phyloP scores from a whole-genome alignment of 176 grass and related monocot genomes.

The Pharus latifolius region DNA sequence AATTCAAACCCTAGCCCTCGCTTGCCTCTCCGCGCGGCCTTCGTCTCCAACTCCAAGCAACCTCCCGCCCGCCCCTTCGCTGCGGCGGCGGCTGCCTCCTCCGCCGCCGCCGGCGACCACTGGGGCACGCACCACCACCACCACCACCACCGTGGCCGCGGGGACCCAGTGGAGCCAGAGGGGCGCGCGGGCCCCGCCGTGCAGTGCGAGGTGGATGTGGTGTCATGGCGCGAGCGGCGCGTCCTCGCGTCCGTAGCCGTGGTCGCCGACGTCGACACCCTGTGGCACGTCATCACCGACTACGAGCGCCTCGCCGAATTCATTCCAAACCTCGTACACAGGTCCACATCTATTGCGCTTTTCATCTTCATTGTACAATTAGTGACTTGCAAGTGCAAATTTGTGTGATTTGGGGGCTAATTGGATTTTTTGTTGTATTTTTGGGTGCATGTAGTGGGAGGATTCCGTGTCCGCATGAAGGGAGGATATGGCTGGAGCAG shows the following conservation, averaged over 20 bases:
- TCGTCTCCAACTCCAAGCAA: conserved; percentile 8
- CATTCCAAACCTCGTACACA: conserved; percentile 89
- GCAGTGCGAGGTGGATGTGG: conserved; percentile 78
- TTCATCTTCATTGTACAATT: background rate
- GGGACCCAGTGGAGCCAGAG: background rate
- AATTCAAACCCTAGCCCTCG: background rate
- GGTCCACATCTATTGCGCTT: conserved; percentile 12
- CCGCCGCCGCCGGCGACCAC: conserved; percentile 33
- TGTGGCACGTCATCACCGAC: conserved; percentile 92
- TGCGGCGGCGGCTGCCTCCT: background rate
- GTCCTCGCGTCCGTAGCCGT: conserved; percentile 53
- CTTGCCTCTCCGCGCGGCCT: background rate
- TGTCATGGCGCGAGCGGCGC: conserved; percentile 89
- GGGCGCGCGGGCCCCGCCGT: conserved; percentile 11
- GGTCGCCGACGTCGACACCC: conserved; percentile 65
- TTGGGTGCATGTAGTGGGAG: conserved; percentile 43
- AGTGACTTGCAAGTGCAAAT: background rate
- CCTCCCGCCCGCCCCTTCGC: background rate
- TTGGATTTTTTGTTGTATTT: background rate
- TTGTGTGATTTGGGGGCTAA: background rate
- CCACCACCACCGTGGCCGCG: background rate
- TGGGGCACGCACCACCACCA: conserved; percentile 20
- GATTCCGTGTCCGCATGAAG: conserved; percentile 82
- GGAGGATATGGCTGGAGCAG: conserved; percentile 91
- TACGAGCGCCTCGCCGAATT: conserved; percentile 90